Evolutionary conservation across 108 stramenopile species (phyloP).

Genomic region (Discostella pseudostelligera): DNA sequence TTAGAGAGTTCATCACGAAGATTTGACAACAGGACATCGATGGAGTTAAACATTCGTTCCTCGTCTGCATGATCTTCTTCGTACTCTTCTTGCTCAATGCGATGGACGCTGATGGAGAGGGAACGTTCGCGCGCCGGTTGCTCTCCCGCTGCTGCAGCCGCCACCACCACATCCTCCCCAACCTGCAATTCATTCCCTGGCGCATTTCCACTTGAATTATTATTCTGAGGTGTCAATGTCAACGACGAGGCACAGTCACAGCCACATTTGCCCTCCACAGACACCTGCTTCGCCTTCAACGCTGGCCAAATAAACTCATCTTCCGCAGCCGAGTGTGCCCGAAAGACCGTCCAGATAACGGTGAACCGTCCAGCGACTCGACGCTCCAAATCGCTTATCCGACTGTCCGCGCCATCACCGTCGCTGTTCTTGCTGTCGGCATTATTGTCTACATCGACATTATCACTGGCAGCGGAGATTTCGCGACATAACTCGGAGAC

Average conservation of each 20-base stretch:
- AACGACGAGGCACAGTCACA: slow-evolving; percentile 12
- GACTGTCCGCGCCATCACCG: slow-evolving; percentile 4
- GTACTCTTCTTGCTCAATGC: slow-evolving; percentile 85
- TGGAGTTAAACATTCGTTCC: slow-evolving; percentile 82
- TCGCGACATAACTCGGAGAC: slow-evolving; percentile 56
- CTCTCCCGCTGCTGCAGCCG: slow-evolving; percentile 18
- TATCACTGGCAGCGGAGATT: slow-evolving; percentile 17
- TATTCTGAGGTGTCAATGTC: neutral
- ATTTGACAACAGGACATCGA: slow-evolving; percentile 62
- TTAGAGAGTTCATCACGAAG: slow-evolving; percentile 53
- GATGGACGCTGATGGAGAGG: slow-evolving; percentile 36
- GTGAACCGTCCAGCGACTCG: slow-evolving; percentile 82
- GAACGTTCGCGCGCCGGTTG: slow-evolving; percentile 32
- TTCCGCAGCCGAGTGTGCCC: slow-evolving; percentile 92
- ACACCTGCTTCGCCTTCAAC: slow-evolving; percentile 67
- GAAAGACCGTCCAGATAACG: slow-evolving; percentile 93
- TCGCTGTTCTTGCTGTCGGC: neutral
- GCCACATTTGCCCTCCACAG: slow-evolving; percentile 3
- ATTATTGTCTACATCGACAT: neutral
- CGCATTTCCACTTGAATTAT: neutral
- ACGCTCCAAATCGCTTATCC: slow-evolving; percentile 56
- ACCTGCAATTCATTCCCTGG: neutral
- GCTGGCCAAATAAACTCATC: slow-evolving; percentile 97
- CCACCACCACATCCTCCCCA: slow-evolving; percentile 2
- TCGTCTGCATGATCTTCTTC: slow-evolving; percentile 93